Evolutionary conservation across 257 asterid species (phyloP).

Genomic region (Eustoma russellianum): DNA sequence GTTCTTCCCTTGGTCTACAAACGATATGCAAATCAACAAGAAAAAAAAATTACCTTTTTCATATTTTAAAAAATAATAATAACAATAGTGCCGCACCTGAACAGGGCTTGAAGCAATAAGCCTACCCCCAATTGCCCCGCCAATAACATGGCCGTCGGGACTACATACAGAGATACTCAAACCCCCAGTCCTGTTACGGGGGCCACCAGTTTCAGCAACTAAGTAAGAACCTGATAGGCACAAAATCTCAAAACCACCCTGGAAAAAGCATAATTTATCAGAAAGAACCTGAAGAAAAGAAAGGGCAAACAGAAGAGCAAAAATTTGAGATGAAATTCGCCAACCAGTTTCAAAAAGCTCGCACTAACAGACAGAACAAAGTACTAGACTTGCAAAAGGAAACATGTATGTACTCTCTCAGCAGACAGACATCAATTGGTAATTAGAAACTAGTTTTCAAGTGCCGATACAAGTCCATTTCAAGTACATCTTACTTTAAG

Average conservation of each 20-base stretch:
- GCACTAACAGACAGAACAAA: no score
- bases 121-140: slow-evolving; percentile 65
- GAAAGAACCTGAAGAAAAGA: no score
- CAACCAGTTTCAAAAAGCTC: neutral
- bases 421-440: no score
- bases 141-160: slow-evolving; percentile 58
- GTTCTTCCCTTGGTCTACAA: no score
- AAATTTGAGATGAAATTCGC: no score
- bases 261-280: slow-evolving; percentile 1
- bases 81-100: slow-evolving; percentile 26
- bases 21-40: neutral
- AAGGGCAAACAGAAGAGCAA: no score
- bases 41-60: neutral
- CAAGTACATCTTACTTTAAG: no score
- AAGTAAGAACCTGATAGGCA: slow-evolving; percentile 61
- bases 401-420: no score
- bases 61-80: neutral
- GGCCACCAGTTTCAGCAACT: slow-evolving; percentile 56
- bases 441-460: no score
- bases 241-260: slow-evolving; percentile 63
- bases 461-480: no score
- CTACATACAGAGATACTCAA: slow-evolving; percentile 54
- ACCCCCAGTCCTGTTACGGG: slow-evolving; percentile 53
- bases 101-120: slow-evolving; percentile 47
- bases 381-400: no score